Conservation (phyloP, 202 grass and related monocot genomes). For the Panicum virgatum region DNA sequence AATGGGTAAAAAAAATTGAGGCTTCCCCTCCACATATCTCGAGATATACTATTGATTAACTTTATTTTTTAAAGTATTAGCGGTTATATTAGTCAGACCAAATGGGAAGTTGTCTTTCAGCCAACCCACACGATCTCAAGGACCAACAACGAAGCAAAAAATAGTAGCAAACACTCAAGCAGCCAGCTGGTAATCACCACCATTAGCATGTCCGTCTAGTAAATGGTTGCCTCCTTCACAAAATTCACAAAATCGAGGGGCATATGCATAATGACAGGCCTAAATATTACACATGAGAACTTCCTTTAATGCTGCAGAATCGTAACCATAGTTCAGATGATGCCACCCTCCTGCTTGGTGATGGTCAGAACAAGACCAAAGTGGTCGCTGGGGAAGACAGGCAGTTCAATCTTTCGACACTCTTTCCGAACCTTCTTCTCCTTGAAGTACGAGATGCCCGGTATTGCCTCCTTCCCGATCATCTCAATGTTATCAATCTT, state of each 20-base stretch:
- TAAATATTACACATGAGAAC: background rate
- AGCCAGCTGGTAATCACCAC: background rate
- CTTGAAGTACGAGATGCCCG: conserved; percentile 58
- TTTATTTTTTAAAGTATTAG: background rate
- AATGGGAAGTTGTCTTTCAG: background rate
- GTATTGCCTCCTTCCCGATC: conserved; percentile 73
- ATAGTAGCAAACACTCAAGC: background rate
- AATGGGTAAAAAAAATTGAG: background rate
- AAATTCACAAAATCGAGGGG: background rate
- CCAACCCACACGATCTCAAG: background rate
- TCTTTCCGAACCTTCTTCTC: conserved; percentile 70
- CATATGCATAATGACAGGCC: background rate
- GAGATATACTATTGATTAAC: background rate
- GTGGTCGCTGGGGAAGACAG: conserved; percentile 84
- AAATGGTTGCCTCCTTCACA: background rate
- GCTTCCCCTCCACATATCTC: background rate
- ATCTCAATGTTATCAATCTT: conserved; percentile 70
- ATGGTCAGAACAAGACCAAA: conserved; percentile 76
- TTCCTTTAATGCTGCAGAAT: background rate
- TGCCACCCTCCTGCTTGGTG: background rate
- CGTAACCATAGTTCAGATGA: background rate
- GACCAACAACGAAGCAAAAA: no score
- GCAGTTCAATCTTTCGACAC: conserved; percentile 45
- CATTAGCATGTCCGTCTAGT: background rate
- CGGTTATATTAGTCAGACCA: background rate